Base-by-base conservation (phyloP, 176 grass and related monocot genomes). In the Echinochloa phyllopogon region DNA sequence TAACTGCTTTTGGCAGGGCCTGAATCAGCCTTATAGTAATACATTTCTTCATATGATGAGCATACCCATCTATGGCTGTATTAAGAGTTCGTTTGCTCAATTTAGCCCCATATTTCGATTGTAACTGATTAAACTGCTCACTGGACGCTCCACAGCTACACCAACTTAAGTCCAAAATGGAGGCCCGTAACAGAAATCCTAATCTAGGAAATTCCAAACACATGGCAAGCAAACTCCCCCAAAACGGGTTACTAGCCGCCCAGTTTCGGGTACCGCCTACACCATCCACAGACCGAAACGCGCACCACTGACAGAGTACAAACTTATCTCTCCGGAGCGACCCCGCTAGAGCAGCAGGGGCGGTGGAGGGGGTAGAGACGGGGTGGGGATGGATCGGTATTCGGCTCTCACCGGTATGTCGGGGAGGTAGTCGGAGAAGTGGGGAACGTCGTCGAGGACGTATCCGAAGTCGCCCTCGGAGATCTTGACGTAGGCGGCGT, bases 401-500 rank as follows among this genome's bases (percentile, higher is more conserved):
- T 6, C 4, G 70, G 33, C 18, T 15, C 94, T 96, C 85, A 99
- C 96, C 8, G 91, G 87, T n/a, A 86, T 12, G 68, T 92, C 84
- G 77, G 88, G 94, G 38, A 99, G 74, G 87, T 99, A 94, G 87
- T 99, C 96, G 40, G 66, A 86, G 87, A 99, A 66, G 85, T 99
- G 94, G 7, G 93, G 91, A 15, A 99, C 94, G 75, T 99, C 96
- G 75, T 99, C 94, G 72, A 99, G 89, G 82, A 96, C 81, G 90
- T 96, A 99, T 0, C 96, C 96, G 84, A 62, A 86, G 24, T 92
- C 88, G 33, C 88, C 96, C 43, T 92, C 81, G 40, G 92, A 80
- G 84, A 87, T 99, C 81, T 99, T 99, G 52, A 82, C 85, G 69
- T 74, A 81, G 0, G 65, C 77, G 71, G 86, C 87, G 57, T 90